Evolutionary conservation across 352 stramenopile genomes (phyloP).

Genomic region (Pythium chondricola): DNA sequence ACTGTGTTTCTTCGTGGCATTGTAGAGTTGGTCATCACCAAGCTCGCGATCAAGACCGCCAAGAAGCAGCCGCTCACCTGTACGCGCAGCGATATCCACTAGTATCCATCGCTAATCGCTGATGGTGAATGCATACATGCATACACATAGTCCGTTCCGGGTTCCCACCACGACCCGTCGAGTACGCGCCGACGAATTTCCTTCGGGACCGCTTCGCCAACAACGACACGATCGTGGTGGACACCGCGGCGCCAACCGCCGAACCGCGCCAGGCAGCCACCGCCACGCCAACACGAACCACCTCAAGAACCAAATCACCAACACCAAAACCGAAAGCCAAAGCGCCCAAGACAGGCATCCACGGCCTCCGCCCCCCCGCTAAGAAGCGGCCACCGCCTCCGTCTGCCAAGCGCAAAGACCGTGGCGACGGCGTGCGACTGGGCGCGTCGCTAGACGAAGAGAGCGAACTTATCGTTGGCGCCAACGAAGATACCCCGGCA

Average conservation of each 20-base stretch:
- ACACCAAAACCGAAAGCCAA: conserved; percentile 3
- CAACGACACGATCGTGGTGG: conserved; percentile 73
- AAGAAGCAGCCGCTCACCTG: conserved; percentile 32
- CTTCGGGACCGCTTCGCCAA: conserved; percentile 47
- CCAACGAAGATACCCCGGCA: background rate
- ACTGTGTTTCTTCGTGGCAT: background rate
- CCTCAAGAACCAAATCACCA: conserved; percentile 10
- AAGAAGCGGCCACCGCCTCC: background rate
- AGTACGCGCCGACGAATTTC: conserved; percentile 25
- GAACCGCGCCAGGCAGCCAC: conserved; percentile 14
- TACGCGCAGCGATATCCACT: conserved; percentile 25
- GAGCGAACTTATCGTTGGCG: conserved; percentile 8
- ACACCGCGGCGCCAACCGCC: conserved; percentile 12
- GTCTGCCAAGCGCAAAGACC: conserved; percentile 22
- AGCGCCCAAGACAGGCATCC: conserved; percentile 26
- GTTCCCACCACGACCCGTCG: conserved; percentile 48
- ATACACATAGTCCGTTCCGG: conserved; percentile 45
- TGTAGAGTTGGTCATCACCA: conserved; percentile 34
- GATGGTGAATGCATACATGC: background rate
- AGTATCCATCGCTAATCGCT: no score
- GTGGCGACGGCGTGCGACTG: conserved; percentile 45
- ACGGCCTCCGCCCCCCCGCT: conserved; percentile 35
- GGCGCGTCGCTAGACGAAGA: conserved; percentile 40
- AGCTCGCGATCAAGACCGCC: conserved; percentile 36
- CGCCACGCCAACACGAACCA: background rate